These are phyloP conservation scores for Russula olivacea DNA, from an alignment of 768 basidiomycete genomes.

Conservation along the genomic window DNA sequence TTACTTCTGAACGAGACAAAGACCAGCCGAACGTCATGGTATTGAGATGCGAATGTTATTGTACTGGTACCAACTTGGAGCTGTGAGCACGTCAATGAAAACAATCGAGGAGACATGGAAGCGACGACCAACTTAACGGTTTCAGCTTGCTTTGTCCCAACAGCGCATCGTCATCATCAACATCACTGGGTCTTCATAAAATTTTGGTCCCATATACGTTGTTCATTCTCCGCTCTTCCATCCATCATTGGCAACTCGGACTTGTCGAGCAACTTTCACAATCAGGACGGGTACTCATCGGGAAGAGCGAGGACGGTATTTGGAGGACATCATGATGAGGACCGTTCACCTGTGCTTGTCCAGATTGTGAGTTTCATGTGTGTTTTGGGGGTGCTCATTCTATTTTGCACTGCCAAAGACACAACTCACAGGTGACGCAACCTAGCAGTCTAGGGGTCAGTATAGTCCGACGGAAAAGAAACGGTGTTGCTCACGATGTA, in stretches of 20 bases:
- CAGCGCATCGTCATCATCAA: no score
- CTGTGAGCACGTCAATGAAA: background rate
- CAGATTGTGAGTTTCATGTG: background rate
- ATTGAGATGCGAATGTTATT: background rate
- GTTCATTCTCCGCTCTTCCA: constrained; percentile 56
- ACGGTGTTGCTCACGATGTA: constrained; percentile 50
- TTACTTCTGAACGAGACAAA: background rate
- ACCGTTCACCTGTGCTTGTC: constrained; percentile 28
- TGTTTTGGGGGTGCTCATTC: background rate
- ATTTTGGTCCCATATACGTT: no score
- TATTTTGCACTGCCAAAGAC: background rate
- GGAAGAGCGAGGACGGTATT: constrained; percentile 69
- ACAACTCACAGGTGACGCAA: constrained; percentile 36
- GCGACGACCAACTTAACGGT: background rate
- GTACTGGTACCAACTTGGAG: background rate
- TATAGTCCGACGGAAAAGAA: constrained; percentile 23
- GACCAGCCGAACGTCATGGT: background rate
- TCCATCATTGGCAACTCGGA: constrained; percentile 53
- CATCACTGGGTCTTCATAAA: no score
- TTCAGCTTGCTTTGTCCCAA: no score
- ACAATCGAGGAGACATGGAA: background rate
- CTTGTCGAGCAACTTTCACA: constrained; percentile 68
- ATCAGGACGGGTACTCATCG: constrained; percentile 86
- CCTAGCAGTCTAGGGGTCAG: constrained; percentile 23
- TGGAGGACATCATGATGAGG: constrained; percentile 62